These are phyloP conservation scores for Colletotrichum gigasporum DNA, from an alignment of 2,329 filamentous ascomycete genomes.

Conservation along the genomic window DNA sequence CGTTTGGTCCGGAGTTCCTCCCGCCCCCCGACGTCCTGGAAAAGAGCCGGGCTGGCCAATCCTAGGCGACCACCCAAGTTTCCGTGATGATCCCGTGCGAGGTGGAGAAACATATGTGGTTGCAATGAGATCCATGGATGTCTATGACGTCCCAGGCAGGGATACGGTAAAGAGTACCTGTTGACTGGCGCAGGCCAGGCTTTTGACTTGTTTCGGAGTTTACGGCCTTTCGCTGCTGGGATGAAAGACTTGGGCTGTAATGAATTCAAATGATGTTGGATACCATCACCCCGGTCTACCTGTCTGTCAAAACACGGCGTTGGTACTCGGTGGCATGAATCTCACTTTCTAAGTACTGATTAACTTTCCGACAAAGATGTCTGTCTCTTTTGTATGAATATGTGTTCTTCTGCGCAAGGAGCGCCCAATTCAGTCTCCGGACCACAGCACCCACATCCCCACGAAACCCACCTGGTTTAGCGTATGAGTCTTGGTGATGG, in stretches of 20 bases:
- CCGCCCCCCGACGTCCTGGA: slow-evolving; percentile 45
- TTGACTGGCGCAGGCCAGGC: neutral
- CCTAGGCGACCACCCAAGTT: neutral
- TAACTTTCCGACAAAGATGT: neutral
- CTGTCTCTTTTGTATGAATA: too few species aligned
- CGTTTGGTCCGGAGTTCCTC: slow-evolving; percentile 72
- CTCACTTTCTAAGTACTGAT: neutral
- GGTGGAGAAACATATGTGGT: too few species aligned
- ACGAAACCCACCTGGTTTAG: too few species aligned
- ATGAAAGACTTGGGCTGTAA: neutral
- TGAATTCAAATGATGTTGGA: neutral
- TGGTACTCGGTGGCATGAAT: neutral
- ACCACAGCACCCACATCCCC: too few species aligned
- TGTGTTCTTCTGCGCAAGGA: too few species aligned
- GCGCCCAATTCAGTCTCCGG: too few species aligned
- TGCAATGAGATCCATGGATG: neutral
- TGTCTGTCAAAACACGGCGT: neutral
- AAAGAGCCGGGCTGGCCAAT: slow-evolving; percentile 7
- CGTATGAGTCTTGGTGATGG: too few species aligned
- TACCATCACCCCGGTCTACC: neutral
- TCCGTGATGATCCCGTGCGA: too few species aligned
- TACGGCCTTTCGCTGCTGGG: too few species aligned
- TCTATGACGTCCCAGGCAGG: neutral
- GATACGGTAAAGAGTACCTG: neutral
- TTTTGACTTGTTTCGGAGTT: neutral